These are phyloP conservation scores for Termitomyces sp. DNA, from an alignment of 768 basidiomycete species.

Conservation along the genomic window DNA sequence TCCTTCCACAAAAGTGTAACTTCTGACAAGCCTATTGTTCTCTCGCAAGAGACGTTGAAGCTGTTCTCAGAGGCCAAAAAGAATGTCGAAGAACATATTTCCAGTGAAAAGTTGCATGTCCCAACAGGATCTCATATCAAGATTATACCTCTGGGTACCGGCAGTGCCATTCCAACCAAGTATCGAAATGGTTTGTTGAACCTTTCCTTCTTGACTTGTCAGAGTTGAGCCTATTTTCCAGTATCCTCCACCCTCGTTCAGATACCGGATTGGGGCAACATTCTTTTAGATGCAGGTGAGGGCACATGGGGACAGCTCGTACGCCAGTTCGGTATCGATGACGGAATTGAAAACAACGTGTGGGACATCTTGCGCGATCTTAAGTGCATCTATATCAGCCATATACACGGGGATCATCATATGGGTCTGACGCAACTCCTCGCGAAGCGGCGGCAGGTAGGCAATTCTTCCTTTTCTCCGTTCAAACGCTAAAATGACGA, in stretches of 20 bases:
- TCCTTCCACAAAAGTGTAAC: constrained; percentile 33
- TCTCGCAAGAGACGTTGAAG: constrained; percentile 26
- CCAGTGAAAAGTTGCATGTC: constrained; percentile 7
- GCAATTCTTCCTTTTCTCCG: background rate
- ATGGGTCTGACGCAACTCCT: constrained; percentile 75
- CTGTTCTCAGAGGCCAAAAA: constrained; percentile 35
- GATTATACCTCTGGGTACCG: constrained; percentile 81
- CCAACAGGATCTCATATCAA: constrained; percentile 57
- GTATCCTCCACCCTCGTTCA: constrained; percentile 74
- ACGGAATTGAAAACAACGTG: constrained; percentile 27
- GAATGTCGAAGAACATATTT: constrained; percentile 19
- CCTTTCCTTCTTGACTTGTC: background rate
- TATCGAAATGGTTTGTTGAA: constrained; percentile 72
- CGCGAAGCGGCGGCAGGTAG: constrained; percentile 60
- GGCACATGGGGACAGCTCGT: constrained; percentile 88
- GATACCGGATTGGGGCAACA: constrained; percentile 64
- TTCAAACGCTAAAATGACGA: background rate
- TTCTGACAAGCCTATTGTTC: constrained; percentile 19
- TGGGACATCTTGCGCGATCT: constrained; percentile 62
- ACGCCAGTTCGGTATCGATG: constrained; percentile 63
- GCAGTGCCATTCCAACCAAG: constrained; percentile 78
- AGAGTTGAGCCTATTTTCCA: constrained; percentile 16
- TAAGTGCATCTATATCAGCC: constrained; percentile 81
- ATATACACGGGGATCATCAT: constrained; percentile 92
- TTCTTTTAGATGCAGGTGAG: constrained; percentile 89